A percentile compares a stretch with the other conserved stretches of the same genome.
These are phyloP conservation scores for Leucocoprinus leucothites DNA, from an alignment of 768 basidiomycete genomes.

Conservation along the genomic window DNA sequence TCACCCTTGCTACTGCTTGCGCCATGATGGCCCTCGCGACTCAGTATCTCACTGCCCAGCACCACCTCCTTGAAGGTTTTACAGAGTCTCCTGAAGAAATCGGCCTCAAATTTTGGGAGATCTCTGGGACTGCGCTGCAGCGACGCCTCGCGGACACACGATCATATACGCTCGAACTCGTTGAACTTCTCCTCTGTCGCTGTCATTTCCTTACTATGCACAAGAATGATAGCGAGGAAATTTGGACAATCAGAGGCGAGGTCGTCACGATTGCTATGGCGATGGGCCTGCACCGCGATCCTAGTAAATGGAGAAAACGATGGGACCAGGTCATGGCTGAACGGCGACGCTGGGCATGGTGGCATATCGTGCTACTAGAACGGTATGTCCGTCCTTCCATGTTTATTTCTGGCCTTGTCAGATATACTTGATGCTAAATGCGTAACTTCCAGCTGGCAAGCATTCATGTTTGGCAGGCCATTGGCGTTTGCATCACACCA, in stretches of 20 bases:
- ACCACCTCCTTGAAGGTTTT: slow-evolving; percentile 55
- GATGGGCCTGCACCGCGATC: slow-evolving; percentile 85
- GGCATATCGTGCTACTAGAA: slow-evolving; percentile 82
- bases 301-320: slow-evolving; percentile 73
- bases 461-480: slow-evolving; percentile 83
- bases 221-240: slow-evolving; percentile 77
- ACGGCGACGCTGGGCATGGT: slow-evolving; percentile 86
- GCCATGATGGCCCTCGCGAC: slow-evolving; percentile 72
- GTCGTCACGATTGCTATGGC: slow-evolving; percentile 73
- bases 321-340: slow-evolving; percentile 56
- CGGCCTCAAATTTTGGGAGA: slow-evolving; percentile 64
- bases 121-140: slow-evolving; percentile 62
- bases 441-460: slow-evolving; percentile 63
- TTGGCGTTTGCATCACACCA: slow-evolving; percentile 74
- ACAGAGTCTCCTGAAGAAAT: slow-evolving; percentile 55
- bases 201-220: slow-evolving; percentile 70
- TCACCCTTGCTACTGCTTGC: slow-evolving; percentile 70
- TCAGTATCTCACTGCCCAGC: slow-evolving; percentile 66
- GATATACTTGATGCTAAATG: slow-evolving; percentile 11
- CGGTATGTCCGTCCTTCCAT: slow-evolving; percentile 43
- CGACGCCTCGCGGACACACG: slow-evolving; percentile 58
- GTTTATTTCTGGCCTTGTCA: slow-evolving; percentile 7
- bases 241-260: slow-evolving; percentile 75
- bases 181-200: slow-evolving; percentile 70
- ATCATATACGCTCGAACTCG: slow-evolving; percentile 65